Base-by-base conservation (phyloP, 2,329 filamentous ascomycete genomes). In the Botrytis fragariae region DNA sequence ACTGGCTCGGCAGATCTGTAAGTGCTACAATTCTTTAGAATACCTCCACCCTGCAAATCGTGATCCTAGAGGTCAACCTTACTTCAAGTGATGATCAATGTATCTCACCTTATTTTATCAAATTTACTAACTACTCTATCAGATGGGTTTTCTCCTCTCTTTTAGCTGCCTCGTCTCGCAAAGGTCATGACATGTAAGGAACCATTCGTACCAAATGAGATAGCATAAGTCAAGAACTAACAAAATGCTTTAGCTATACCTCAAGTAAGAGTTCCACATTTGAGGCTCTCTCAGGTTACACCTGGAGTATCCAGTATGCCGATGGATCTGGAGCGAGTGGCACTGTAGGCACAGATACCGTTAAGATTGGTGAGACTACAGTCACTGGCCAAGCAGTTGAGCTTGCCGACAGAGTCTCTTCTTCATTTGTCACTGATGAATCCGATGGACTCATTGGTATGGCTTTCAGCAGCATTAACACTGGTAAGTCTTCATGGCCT, bases 401-500 rank as follows among this genome's bases (percentile, higher is more conserved):
- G 60, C 75, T 81, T 32, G 81, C 81, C 39, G 76, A 73, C 39
- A 76, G 74, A 37, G 78, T 80, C 25, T 81, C 80, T 6, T 75
- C 75, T 10, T 20, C 67, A 8, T 83, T 83, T 71, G 75, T 81
- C 44, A 74, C 72, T 9, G 81, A 82, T 67, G 44, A 74, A 48
- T 48, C 76, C 29, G 89, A 91, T 78, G 90, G 90, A 44, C 85
- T 92, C n/a, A 84, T 92, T 42, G 90, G 90, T 39, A 84, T 92
- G 62, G 88, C 86, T 3, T 81, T 81, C 74, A 77, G 72, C 74
- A 78, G 51, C 60, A 78, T 81, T 72, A 81, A 81, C 70, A 81
- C 80, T 57, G 76, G 75, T 77, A 75, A 44, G 70, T 54, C 25
- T 37, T 35, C 22, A 6, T 4, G 9, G 1, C 6, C 29, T n/a